Evolutionary conservation across 108 stramenopile species (phyloP).

Genomic region (Hondaea fermentalgiana): DNA sequence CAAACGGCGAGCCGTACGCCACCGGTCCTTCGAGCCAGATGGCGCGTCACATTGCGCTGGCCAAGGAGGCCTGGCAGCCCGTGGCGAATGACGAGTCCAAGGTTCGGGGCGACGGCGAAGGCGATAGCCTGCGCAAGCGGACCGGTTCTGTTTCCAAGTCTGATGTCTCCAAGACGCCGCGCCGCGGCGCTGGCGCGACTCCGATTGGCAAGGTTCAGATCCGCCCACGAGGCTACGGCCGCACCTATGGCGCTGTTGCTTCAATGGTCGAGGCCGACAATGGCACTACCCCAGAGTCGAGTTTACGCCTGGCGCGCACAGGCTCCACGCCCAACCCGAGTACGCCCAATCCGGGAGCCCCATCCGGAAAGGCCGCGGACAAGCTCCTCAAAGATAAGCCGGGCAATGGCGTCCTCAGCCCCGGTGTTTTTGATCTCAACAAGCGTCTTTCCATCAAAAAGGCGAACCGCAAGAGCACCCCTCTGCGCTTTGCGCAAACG

Average conservation of each 20-base stretch:
- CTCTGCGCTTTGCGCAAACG: neutral
- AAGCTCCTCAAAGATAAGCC: neutral
- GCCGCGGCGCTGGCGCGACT: neutral
- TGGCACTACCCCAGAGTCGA: neutral
- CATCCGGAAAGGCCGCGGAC: neutral
- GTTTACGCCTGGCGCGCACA: neutral
- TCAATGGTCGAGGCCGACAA: neutral
- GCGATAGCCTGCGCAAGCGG: neutral
- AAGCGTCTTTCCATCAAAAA: neutral
- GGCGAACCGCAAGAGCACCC: neutral
- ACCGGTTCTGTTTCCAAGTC: neutral
- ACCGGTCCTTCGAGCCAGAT: neutral
- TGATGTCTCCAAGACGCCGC: neutral
- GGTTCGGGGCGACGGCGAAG: neutral
- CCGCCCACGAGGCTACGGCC: neutral
- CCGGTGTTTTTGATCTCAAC: neutral
- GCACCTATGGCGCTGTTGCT: neutral
- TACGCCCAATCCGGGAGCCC: neutral
- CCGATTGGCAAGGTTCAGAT: neutral
- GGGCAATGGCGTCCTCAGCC: neutral
- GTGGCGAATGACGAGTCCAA: neutral
- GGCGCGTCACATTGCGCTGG: neutral
- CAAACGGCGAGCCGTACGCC: conserved; percentile 5
- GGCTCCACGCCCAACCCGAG: neutral
- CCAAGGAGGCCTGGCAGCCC: conserved; percentile 5